phyloP scores from a whole-genome alignment of 2,329 filamentous ascomycete species.

The Arthroderma sp. region DNA sequence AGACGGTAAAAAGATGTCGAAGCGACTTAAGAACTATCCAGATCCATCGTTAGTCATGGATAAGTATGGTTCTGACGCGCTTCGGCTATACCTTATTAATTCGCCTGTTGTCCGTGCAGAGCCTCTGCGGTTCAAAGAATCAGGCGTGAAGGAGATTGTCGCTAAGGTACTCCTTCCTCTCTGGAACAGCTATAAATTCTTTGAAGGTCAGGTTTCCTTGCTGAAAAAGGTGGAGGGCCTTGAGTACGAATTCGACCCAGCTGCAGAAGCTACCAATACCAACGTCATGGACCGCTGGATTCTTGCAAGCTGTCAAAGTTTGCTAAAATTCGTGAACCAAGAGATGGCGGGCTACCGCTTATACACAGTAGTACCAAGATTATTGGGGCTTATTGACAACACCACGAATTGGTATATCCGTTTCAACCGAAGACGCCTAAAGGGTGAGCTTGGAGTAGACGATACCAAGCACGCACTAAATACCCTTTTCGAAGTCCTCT shows the following conservation, averaged over 20 bases:
- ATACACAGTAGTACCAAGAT: slow-evolving; percentile 81
- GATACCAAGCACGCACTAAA: slow-evolving; percentile 87
- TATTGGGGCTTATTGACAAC: slow-evolving; percentile 77
- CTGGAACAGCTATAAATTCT: slow-evolving; percentile 97
- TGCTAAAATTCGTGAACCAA: slow-evolving; percentile 80
- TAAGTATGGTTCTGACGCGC: slow-evolving; percentile 80
- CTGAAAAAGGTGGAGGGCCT: slow-evolving; percentile 72
- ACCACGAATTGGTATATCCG: slow-evolving; percentile 99
- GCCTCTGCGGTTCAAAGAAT: slow-evolving; percentile 79
- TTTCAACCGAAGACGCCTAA: slow-evolving; percentile 81
- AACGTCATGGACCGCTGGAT: slow-evolving; percentile 98
- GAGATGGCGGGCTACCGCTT: slow-evolving; percentile 75
- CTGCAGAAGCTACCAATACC: slow-evolving; percentile 59
- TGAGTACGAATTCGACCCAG: slow-evolving; percentile 66
- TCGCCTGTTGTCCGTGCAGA: slow-evolving; percentile 89
- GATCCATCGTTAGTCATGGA: slow-evolving; percentile 73
- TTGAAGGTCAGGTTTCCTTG: slow-evolving; percentile 72
- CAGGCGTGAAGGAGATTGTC: slow-evolving; percentile 87
- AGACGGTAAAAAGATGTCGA: slow-evolving; percentile 98
- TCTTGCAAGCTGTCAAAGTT: slow-evolving; percentile 76
- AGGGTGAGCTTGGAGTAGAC: slow-evolving; percentile 73
- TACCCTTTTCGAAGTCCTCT: slow-evolving; percentile 86
- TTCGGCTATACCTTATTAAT: slow-evolving; percentile 92
- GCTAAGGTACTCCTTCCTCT: slow-evolving; percentile 79
- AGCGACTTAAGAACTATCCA: slow-evolving; percentile 90